A percentile compares a stretch with the other conserved stretches of the same genome.
Evolutionary conservation across 768 basidiomycete species (phyloP).

Genomic region (Pleurotus tuber-regium): DNA sequence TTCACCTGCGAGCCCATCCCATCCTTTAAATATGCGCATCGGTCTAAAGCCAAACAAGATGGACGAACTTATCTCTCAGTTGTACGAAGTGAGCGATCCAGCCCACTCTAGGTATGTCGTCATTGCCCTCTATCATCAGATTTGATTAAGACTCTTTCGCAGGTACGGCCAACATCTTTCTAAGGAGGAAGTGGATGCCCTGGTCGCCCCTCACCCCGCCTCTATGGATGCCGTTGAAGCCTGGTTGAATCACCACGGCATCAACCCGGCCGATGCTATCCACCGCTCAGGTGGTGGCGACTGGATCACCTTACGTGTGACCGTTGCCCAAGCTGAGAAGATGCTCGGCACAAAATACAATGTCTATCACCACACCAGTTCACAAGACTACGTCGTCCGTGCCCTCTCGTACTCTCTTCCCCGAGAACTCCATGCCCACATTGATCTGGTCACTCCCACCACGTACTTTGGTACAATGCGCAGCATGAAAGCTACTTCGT

Average conservation of each 20-base stretch:
- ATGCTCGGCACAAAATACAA: slow-evolving; percentile 57
- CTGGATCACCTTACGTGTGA: slow-evolving; percentile 63
- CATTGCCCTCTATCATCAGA: slow-evolving; percentile 1
- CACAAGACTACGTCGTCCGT: slow-evolving; percentile 42
- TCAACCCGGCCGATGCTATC: slow-evolving; percentile 40
- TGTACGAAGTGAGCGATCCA: slow-evolving; percentile 58
- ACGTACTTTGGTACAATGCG: slow-evolving; percentile 53
- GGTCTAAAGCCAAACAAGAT: slow-evolving; percentile 54
- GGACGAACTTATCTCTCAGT: slow-evolving; percentile 42
- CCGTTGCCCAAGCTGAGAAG: slow-evolving; percentile 55
- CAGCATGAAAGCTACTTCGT: slow-evolving; percentile 31
- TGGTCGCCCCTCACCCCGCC: slow-evolving; percentile 58
- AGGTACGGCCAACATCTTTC: slow-evolving; percentile 55
- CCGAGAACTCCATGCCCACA: slow-evolving; percentile 48
- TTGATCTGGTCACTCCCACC: slow-evolving; percentile 69
- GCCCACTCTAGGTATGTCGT: slow-evolving; percentile 39
- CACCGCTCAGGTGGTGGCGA: slow-evolving; percentile 58
- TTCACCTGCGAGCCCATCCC: slow-evolving; percentile 40
- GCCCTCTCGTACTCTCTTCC: slow-evolving; percentile 68
- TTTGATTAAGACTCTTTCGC: too few relatives aligned
- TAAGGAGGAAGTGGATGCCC: slow-evolving; percentile 61
- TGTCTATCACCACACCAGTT: slow-evolving; percentile 19
- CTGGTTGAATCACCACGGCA: slow-evolving; percentile 59
- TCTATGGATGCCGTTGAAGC: slow-evolving; percentile 52
- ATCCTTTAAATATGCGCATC: slow-evolving; percentile 53